Evolutionary conservation across 139 green algal genomes (phyloP).

Genomic region (Chlorella sp.): DNA sequence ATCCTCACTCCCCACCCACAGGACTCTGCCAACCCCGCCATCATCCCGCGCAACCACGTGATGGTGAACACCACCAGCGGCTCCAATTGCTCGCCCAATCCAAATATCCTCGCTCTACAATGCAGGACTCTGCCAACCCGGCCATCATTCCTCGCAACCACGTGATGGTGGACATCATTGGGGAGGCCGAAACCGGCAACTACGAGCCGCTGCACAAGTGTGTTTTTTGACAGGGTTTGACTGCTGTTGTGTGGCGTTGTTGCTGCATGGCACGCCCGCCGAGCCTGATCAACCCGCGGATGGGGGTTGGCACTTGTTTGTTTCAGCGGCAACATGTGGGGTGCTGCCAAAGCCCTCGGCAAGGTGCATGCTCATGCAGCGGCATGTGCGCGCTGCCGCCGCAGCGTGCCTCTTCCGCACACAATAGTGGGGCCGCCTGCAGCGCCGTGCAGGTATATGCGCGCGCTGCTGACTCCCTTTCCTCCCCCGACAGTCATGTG

Average conservation of each 20-base stretch:
- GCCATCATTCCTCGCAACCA: constrained; percentile 87
- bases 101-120: background rate
- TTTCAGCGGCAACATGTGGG: too few species aligned
- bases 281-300: too few species aligned
- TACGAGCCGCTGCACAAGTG: constrained; percentile 49
- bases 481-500: background rate
- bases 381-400: too few species aligned
- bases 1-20: background rate
- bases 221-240: background rate
- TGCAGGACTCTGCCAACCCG: constrained; percentile 72
- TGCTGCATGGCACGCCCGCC: too few species aligned
- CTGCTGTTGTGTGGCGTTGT: background rate
- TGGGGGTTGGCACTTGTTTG: too few species aligned
- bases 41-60: constrained; percentile 82
- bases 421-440: too few species aligned
- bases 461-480: constrained; percentile 60
- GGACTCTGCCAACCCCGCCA: constrained; percentile 71
- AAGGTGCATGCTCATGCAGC: too few species aligned
- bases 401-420: too few species aligned
- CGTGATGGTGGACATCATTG: constrained; percentile 81
- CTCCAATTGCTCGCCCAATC: too few species aligned
- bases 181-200: constrained; percentile 68
- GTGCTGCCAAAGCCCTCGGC: too few species aligned
- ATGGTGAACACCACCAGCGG: too few species aligned
- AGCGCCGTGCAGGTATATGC: constrained; percentile 36